Percentiles rank a stretch among this genome's conserved stretches.
Conservation (phyloP, 345 rosid species). For the Populus alba region DNA sequence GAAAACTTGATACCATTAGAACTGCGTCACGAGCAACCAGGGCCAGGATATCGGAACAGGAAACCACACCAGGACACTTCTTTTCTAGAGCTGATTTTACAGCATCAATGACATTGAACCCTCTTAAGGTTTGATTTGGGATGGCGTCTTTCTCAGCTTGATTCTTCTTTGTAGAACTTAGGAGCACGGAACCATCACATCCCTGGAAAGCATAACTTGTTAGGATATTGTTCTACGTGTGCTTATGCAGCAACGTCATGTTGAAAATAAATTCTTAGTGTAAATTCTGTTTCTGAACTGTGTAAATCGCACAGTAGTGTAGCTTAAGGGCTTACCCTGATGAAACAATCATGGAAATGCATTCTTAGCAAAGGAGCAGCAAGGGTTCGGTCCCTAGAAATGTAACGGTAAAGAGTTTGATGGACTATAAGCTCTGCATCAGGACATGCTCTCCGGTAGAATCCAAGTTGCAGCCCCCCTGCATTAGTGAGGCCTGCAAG, state of each 20-base stretch:
- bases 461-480: slow-evolving; percentile 25
- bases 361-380: slow-evolving; percentile 47
- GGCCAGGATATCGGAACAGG: slow-evolving; percentile 36
- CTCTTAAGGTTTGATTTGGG: slow-evolving; percentile 43
- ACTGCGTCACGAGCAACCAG: slow-evolving; percentile 40
- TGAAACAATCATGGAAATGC: slow-evolving; percentile 59
- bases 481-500: slow-evolving; percentile 16
- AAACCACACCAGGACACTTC: slow-evolving; percentile 35
- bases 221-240: background rate
- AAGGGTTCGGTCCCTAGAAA: slow-evolving; percentile 40
- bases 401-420: slow-evolving; percentile 22
- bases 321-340: slow-evolving; percentile 32
- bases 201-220: slow-evolving; percentile 32
- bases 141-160: slow-evolving; percentile 43
- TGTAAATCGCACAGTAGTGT: no score
- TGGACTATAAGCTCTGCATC: slow-evolving; percentile 31
- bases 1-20: slow-evolving; percentile 22
- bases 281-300: no score
- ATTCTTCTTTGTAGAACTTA: slow-evolving; percentile 37
- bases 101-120: slow-evolving; percentile 49
- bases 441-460: slow-evolving; percentile 42
- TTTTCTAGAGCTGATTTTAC: slow-evolving; percentile 36
- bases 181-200: slow-evolving; percentile 54
- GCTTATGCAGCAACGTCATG: no score
- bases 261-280: no score